phyloP scores from a whole-genome alignment of 2,329 filamentous ascomycete species.

The Verticillium nubilum region DNA sequence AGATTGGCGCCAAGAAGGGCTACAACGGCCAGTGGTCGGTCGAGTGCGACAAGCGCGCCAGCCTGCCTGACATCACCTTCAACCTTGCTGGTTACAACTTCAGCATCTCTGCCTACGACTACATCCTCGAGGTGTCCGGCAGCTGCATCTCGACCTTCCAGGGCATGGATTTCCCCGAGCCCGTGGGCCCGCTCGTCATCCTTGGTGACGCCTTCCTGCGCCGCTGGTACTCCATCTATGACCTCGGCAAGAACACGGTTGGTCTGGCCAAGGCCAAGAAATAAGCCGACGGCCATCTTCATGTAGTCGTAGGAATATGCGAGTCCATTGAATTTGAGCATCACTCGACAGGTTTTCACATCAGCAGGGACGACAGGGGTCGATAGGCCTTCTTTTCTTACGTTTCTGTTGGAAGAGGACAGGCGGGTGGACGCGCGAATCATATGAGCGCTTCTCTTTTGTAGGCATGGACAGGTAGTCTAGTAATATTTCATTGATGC shows the following conservation, averaged over 20 bases:
- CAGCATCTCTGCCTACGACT: conserved; percentile 81
- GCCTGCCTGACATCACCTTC: conserved; percentile 87
- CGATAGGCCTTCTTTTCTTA: background rate
- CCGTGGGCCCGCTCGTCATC: conserved; percentile 87
- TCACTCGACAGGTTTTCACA: background rate
- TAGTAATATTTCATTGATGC: background rate
- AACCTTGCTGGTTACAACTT: conserved; percentile 89
- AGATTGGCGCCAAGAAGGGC: conserved; percentile 97
- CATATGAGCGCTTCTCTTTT: background rate
- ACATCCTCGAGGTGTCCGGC: conserved; percentile 91
- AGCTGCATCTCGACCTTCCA: conserved; percentile 97
- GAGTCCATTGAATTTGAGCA: background rate
- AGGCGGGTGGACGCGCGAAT: background rate
- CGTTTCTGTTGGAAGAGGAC: background rate
- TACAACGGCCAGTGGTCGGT: conserved; percentile 96
- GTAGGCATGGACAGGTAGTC: background rate
- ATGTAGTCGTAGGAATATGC: background rate
- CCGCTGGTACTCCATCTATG: conserved; percentile 93
- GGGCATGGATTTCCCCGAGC: conserved; percentile 89
- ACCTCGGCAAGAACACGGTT: conserved; percentile 83
- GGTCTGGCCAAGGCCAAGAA: conserved; percentile 80
- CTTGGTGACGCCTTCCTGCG: conserved; percentile 83
- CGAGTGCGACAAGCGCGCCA: conserved; percentile 78
- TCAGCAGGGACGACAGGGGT: background rate
- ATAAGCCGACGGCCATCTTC: conserved; percentile 9